These are phyloP conservation scores for Fennellomyces sp. DNA, from an alignment of 371 early-diverging fungal species.

Conservation along the genomic window DNA sequence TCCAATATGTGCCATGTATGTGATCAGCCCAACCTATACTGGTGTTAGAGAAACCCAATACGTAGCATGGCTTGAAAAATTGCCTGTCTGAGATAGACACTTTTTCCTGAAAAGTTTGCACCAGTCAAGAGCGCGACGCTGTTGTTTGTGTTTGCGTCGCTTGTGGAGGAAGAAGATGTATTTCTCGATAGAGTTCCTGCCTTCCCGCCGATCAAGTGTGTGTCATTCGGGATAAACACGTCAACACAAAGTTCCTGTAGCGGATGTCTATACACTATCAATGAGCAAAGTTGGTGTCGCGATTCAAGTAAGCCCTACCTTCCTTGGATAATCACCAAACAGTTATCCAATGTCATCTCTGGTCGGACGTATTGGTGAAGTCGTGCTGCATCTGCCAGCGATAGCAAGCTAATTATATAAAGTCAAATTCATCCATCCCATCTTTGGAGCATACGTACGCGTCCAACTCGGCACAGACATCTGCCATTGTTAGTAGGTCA, in stretches of 20 bases:
- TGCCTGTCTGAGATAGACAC: conserved; percentile 79
- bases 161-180: background rate
- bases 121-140: conserved; percentile 71
- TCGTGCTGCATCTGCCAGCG: conserved; percentile 64
- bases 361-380: conserved; percentile 62
- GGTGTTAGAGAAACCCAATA: background rate
- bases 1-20: conserved; percentile 84
- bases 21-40: conserved; percentile 64
- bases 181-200: background rate
- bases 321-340: conserved; percentile 61
- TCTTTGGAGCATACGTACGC: conserved; percentile 46
- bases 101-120: conserved; percentile 82
- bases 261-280: conserved; percentile 60
- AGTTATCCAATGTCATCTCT: conserved; percentile 48
- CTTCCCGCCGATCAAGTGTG: conserved; percentile 40
- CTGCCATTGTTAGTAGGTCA: conserved; percentile 36
- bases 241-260: conserved; percentile 69
- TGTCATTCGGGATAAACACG: conserved; percentile 71
- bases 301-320: conserved; percentile 41
- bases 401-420: conserved; percentile 49
- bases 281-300: background rate
- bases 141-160: conserved; percentile 5
- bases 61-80: background rate
- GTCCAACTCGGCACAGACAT: conserved; percentile 69
- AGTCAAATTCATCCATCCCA: background rate